Conservation (phyloP, 2,329 filamentous ascomycete genomes). For the Colletotrichum musicola region DNA sequence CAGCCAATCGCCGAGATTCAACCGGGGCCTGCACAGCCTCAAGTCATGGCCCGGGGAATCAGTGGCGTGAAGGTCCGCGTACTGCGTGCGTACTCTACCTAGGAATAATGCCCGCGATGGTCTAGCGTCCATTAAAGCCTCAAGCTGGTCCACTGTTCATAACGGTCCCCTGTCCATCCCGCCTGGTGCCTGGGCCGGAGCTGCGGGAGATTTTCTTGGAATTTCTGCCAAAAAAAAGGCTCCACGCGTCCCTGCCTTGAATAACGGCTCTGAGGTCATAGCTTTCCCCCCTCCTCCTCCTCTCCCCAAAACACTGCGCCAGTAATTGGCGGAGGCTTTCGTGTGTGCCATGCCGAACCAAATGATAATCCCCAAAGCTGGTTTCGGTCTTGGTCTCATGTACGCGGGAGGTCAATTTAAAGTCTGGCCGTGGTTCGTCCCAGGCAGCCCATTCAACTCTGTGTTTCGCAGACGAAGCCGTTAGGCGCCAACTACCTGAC, state of each 20-base stretch:
- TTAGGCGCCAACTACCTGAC: neutral
- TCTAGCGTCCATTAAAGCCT: conserved; percentile 32
- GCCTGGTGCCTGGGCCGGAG: neutral
- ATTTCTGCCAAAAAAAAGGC: conserved; percentile 21
- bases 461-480: conserved; percentile 19
- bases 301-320: neutral
- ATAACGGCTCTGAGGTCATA: conserved; percentile 36
- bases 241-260: conserved; percentile 9
- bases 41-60: conserved; percentile 30
- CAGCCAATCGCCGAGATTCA: conserved; percentile 27
- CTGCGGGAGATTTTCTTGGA: conserved; percentile 36
- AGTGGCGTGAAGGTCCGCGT: conserved; percentile 36
- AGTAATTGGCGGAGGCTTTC: conserved; percentile 17
- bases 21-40: conserved; percentile 30
- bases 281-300: conserved; percentile 12
- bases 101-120: conserved; percentile 23
- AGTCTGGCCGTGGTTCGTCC: conserved; percentile 34
- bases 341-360: conserved; percentile 9
- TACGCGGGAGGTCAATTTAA: conserved; percentile 29
- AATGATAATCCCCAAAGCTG: conserved; percentile 7
- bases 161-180: conserved; percentile 33
- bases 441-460: conserved; percentile 11
- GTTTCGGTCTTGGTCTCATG: conserved; percentile 7
- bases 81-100: too few species aligned
- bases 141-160: conserved; percentile 22